Evolutionary conservation across 208 protist species (phyloP), one percentile per base, ranked within the genome.

Genomic region (Histomonas meleagridis): DNA sequence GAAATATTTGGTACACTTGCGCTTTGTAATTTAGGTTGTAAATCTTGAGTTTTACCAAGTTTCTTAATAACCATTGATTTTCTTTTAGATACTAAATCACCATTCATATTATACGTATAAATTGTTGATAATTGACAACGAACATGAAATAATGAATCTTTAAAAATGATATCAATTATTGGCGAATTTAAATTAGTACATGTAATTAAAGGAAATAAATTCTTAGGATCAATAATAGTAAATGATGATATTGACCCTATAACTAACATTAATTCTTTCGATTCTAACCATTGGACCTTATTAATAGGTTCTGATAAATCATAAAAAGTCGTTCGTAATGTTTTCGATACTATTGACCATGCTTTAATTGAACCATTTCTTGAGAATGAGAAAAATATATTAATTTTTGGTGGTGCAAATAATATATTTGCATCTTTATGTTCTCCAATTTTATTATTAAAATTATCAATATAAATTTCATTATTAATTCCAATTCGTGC

Each of bases 331-430:
- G 60, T 26, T n/a, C 16, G 23, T 32, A 51, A 43, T 23, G 5
- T 81, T 14, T 81, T 35, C n/a, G n/a, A n/a, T n/a, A n/a, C n/a
- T n/a, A n/a, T n/a, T 4, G 16, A 10, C 70, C 70, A 81, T 28
- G 35, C 40, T 32, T 51, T 46, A 10, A 81, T 35, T 16, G n/a
- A 46, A 4, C 70, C 70, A 51, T 81, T 43, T 12, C 0, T 81
- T 26, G 70, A 81, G n/a, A 81, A 81, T 51, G 70, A 81, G n/a
- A 81, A 43, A n/a, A 81, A 81, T 26, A 43, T 81, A 2, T 81
- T 48, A 1, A 5, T 35, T 12, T 32, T 4, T n/a, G 70, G 70
- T 10, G 70, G n/a, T n/a, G 40, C 23, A 51, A 46, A 81, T 23
- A 81, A 43, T 9, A 81, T 12, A 81, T 46, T 16, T 1, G 70